These are phyloP conservation scores for Atkinsonella hypoxylon DNA, from an alignment of 2,329 filamentous ascomycete species.

Conservation along the genomic window DNA sequence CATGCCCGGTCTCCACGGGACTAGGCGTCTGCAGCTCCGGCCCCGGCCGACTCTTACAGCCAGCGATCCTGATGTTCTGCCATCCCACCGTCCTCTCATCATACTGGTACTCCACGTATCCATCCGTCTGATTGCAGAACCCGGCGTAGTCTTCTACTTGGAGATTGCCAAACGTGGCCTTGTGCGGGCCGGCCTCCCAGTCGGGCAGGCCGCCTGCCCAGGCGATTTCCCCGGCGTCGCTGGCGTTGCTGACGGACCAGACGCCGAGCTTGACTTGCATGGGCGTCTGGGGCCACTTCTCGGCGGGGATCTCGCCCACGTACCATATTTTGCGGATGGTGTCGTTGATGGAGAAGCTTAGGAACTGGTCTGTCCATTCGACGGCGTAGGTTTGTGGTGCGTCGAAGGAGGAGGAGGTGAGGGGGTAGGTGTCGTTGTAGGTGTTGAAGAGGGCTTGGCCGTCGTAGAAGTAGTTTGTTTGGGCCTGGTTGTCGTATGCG, in stretches of 20 bases:
- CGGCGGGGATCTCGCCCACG: constrained; percentile 34
- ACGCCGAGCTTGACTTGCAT: constrained; percentile 54
- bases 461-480: constrained; percentile 73
- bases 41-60: constrained; percentile 14
- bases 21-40: constrained; percentile 3
- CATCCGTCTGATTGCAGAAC: constrained; percentile 13
- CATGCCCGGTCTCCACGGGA: constrained; percentile 5
- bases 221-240: constrained; percentile 46
- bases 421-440: constrained; percentile 35
- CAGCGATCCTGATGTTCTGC: constrained; percentile 17
- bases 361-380: constrained; percentile 49
- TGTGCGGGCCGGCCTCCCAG: constrained; percentile 17
- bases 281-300: constrained; percentile 55
- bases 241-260: constrained; percentile 37
- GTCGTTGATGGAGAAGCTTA: constrained; percentile 49
- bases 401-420: constrained; percentile 26
- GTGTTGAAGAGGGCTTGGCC: constrained; percentile 41
- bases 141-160: constrained; percentile 19
- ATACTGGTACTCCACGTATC: constrained; percentile 17
- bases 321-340: constrained; percentile 18
- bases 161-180: constrained; percentile 15
- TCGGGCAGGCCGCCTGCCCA: constrained; percentile 51
- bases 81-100: constrained; percentile 16
- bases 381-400: constrained; percentile 53
- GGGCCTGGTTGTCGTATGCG: constrained; percentile 41